Percentiles rank a stretch among this genome's conserved stretches.
Conservation (phyloP, 768 basidiomycete genomes). For the Multifurca ochricompacta region DNA sequence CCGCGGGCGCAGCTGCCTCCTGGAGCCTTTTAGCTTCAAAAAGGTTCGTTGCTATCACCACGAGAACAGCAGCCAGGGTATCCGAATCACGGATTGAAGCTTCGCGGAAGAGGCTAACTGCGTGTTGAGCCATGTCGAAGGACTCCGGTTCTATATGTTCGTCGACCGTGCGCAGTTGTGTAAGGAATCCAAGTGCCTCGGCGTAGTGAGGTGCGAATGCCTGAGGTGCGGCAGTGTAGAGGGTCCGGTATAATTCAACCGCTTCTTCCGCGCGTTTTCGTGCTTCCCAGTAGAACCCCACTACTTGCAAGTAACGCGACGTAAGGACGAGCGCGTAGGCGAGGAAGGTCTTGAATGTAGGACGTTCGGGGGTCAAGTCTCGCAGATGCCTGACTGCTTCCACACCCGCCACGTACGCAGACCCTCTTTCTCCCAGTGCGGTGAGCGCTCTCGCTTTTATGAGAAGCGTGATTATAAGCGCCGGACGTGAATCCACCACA, state of each 20-base stretch:
- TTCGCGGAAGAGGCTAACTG: conserved; percentile 10
- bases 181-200: conserved; percentile 9
- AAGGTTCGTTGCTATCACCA: neutral
- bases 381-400: conserved; percentile 9
- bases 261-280: conserved; percentile 10
- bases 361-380: conserved; percentile 5
- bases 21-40: neutral
- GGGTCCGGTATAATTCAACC: neutral
- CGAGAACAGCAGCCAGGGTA: conserved; percentile 3
- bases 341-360: neutral
- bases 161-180: neutral
- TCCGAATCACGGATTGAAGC: conserved; percentile 3
- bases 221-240: conserved; percentile 2
- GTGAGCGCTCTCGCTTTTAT: neutral
- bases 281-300: conserved; percentile 9
- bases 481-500: conserved; percentile 6
- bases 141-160: neutral
- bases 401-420: conserved; percentile 4
- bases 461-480: conserved; percentile 8
- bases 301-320: conserved; percentile 6
- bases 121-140: conserved; percentile 14
- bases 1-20: neutral
- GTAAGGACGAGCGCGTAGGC: neutral
- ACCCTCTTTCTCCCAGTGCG: conserved; percentile 2
- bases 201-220: conserved; percentile 6